Percentiles rank a stretch among this genome's conserved stretches.
Evolutionary conservation across 805 yeast genomes (phyloP).

Genomic region (Teunomyces barrocoloradensis): DNA sequence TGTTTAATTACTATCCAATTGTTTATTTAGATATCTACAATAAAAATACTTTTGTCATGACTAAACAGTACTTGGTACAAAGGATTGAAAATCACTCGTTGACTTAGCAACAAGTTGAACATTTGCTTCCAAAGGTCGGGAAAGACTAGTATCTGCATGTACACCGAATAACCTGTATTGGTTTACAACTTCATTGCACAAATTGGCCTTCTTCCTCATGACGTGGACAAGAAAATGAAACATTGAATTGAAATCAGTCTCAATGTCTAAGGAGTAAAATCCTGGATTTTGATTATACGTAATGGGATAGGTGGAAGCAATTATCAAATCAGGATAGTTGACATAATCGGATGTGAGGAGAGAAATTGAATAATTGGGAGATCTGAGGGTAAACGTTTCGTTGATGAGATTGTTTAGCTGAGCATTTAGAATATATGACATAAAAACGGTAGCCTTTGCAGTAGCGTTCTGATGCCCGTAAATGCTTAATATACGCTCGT

Average conservation of each 20-base stretch:
- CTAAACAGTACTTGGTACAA: background rate
- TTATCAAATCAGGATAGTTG: background rate
- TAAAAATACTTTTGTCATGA: slow-evolving; percentile 2
- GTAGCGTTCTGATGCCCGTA: slow-evolving; percentile 23
- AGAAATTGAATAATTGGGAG: slow-evolving; percentile 22
- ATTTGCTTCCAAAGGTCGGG: slow-evolving; percentile 6
- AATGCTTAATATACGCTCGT: slow-evolving; percentile 31
- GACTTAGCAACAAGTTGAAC: slow-evolving; percentile 1
- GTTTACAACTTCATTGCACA: slow-evolving; percentile 10
- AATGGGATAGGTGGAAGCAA: background rate
- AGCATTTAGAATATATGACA: slow-evolving; percentile 24
- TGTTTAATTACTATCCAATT: slow-evolving; percentile 6
- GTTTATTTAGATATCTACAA: background rate
- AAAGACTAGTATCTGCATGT: slow-evolving; percentile 10
- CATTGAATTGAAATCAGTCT: slow-evolving; percentile 6
- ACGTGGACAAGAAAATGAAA: slow-evolving; percentile 6
- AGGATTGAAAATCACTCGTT: background rate
- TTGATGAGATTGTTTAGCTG: slow-evolving; percentile 24
- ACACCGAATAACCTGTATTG: slow-evolving; percentile 9
- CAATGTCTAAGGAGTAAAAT: background rate
- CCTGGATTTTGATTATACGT: background rate
- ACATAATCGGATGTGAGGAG: background rate
- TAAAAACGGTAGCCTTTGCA: slow-evolving; percentile 24
- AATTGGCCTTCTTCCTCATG: slow-evolving; percentile 3
- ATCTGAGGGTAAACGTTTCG: slow-evolving; percentile 31